Evolutionary conservation across 2,329 filamentous ascomycete species (phyloP).

Genomic region (Trichoderma sp.): DNA sequence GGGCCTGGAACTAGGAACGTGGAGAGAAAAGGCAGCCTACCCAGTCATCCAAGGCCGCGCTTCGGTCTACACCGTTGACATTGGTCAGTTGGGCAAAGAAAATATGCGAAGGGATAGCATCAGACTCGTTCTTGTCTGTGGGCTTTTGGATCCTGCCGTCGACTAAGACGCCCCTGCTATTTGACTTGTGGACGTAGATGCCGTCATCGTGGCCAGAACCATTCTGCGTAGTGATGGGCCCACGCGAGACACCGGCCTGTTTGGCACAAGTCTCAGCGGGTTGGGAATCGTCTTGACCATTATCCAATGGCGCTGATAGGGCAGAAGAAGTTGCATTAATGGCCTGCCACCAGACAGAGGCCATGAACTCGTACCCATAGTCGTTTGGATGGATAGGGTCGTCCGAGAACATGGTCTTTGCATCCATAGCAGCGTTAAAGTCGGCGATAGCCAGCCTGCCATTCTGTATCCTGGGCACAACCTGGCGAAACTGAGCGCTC

Average conservation of each 20-base stretch:
- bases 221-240: slow-evolving; percentile 2
- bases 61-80: no score
- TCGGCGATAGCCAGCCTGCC: background rate
- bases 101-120: background rate
- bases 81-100: slow-evolving; percentile 9
- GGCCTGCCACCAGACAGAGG: slow-evolving; percentile 6
- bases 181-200: slow-evolving; percentile 1
- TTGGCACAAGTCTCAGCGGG: background rate
- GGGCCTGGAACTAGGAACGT: no score
- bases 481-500: background rate
- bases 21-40: no score
- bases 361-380: background rate
- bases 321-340: background rate
- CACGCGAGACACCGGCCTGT: slow-evolving; percentile 7
- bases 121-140: background rate
- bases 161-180: background rate
- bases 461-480: background rate
- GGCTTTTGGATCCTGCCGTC: slow-evolving; percentile 5
- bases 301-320: background rate
- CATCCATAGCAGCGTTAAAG: slow-evolving; percentile 1
- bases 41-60: no score
- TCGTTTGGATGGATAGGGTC: slow-evolving; percentile 6
- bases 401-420: background rate
- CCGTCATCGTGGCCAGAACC: slow-evolving; percentile 7
- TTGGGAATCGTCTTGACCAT: background rate